These are phyloP conservation scores for Fonticula alba DNA, from an alignment of 78 protist genomes.

Conservation along the genomic window DNA sequence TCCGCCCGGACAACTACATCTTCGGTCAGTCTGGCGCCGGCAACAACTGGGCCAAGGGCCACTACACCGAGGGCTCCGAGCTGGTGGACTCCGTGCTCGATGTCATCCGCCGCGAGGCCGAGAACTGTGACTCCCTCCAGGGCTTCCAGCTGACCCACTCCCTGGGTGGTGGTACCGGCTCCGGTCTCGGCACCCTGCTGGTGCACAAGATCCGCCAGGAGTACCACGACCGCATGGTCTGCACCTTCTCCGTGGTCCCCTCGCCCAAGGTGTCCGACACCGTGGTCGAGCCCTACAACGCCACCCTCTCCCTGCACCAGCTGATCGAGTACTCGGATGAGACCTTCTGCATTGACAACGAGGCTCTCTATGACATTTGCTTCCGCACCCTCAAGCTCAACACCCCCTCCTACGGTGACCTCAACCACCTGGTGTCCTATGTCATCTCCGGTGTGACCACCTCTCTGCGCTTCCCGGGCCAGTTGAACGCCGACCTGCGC, in stretches of 20 bases:
- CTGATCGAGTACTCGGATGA: conserved; percentile 91
- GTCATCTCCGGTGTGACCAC: conserved; percentile 90
- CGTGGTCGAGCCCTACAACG: conserved; percentile 97
- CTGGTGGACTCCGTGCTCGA: conserved; percentile 86
- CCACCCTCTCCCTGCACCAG: conserved; percentile 89
- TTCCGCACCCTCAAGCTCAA: conserved; percentile 72
- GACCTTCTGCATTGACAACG: conserved; percentile 85
- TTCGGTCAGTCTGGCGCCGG: conserved; percentile 61
- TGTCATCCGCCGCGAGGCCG: conserved; percentile 91
- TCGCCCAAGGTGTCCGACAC: conserved; percentile 92
- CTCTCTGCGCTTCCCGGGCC: conserved; percentile 95
- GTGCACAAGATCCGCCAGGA: conserved; percentile 79
- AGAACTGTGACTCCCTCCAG: conserved; percentile 89
- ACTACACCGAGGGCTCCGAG: conserved; percentile 91
- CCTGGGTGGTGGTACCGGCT: conserved; percentile 99
- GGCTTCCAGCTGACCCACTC: conserved; percentile 93
- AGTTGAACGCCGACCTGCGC: conserved; percentile 76
- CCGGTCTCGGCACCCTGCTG: conserved; percentile 73
- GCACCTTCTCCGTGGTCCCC: conserved; percentile 91
- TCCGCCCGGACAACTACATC: conserved; percentile 85
- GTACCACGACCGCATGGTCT: conserved; percentile 90
- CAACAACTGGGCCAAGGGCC: conserved; percentile 97
- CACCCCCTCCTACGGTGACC: conserved; percentile 83
- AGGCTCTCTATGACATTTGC: conserved; percentile 92
- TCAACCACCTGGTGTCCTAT: conserved; percentile 85